Evolutionary conservation across 129 eudicot genomes (phyloP).

Genomic region (Pittosporum tobira): DNA sequence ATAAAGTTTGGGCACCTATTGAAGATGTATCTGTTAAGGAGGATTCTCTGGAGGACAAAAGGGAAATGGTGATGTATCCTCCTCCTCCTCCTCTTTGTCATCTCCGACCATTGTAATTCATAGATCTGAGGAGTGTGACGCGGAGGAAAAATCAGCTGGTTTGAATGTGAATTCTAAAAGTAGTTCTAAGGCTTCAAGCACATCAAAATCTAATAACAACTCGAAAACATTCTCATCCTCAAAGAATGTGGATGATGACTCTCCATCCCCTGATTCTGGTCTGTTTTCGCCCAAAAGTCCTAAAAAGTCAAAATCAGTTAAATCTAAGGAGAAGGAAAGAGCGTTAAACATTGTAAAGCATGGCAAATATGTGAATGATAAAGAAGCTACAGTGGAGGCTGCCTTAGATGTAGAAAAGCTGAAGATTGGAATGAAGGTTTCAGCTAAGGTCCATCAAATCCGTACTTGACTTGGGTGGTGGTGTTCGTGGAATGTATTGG

Average conservation of each 20-base stretch:
- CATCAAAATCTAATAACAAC: neutral
- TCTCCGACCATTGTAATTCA: constrained; percentile 33
- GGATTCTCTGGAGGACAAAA: constrained; percentile 15
- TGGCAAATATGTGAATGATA: constrained; percentile 1
- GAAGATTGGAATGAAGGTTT: constrained; percentile 54
- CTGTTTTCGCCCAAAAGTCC: neutral
- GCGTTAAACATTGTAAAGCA: neutral
- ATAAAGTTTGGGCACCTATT: constrained; percentile 22
- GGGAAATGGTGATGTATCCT: constrained; percentile 14
- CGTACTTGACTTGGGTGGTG: constrained; percentile 88
- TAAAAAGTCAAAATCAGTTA: constrained; percentile 12
- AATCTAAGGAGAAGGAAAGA: neutral
- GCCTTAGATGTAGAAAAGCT: constrained; percentile 44
- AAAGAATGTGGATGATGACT: constrained; percentile 5
- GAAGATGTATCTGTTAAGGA: constrained; percentile 13
- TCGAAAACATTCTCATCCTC: neutral
- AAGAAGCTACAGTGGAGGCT: constrained; percentile 14
- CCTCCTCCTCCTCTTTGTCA: constrained; percentile 32
- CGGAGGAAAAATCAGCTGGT: constrained; percentile 34
- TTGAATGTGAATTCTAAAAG: constrained; percentile 12
- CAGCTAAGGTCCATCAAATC: constrained; percentile 69
- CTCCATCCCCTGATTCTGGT: constrained; percentile 7
- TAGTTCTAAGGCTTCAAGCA: neutral
- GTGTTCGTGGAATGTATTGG: constrained; percentile 62
- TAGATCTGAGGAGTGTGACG: constrained; percentile 53